A percentile compares a stretch with the other conserved stretches of the same genome.
These are phyloP conservation scores for Teunomyces atbi DNA, from an alignment of 805 yeast genomes.

Conservation along the genomic window DNA sequence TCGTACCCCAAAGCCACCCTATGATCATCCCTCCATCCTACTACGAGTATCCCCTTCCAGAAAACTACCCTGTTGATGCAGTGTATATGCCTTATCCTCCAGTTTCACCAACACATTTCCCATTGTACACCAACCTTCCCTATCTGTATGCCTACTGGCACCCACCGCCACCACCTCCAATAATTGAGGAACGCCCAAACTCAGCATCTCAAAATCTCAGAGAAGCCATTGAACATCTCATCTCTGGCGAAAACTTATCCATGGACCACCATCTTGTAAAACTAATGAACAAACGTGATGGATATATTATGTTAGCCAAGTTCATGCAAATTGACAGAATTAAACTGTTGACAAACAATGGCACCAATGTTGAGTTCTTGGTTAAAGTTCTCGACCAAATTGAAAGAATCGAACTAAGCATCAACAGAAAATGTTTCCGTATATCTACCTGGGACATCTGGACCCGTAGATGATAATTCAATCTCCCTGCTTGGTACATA, in stretches of 20 bases:
- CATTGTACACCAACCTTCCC: slow-evolving; percentile 1
- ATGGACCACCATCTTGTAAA: slow-evolving; percentile 20
- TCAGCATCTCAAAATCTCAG: too few species aligned
- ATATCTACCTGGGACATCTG: slow-evolving; percentile 18
- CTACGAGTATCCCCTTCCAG: neutral
- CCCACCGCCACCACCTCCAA: slow-evolving; percentile 5
- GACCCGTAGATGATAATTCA: slow-evolving; percentile 6
- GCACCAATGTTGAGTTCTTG: slow-evolving; percentile 11
- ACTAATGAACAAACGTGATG: slow-evolving; percentile 14
- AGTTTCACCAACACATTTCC: neutral
- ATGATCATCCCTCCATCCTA: neutral
- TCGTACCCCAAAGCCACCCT: neutral
- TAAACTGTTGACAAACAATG: slow-evolving; percentile 14
- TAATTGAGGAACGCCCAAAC: slow-evolving; percentile 7
- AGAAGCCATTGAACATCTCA: slow-evolving; percentile 20
- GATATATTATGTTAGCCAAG: slow-evolving; percentile 14
- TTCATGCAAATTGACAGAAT: slow-evolving; percentile 17
- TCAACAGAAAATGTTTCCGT: slow-evolving; percentile 11
- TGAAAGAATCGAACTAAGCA: slow-evolving; percentile 13
- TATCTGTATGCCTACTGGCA: neutral
- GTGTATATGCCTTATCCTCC: neutral
- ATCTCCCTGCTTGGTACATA: slow-evolving; percentile 20
- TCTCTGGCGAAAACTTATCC: slow-evolving; percentile 21
- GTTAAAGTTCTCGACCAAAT: slow-evolving; percentile 9
- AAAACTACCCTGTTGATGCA: neutral